Evolutionary conservation across 1,139 yeast genomes (phyloP).

Genomic region (Suhomyces wounanorum): DNA sequence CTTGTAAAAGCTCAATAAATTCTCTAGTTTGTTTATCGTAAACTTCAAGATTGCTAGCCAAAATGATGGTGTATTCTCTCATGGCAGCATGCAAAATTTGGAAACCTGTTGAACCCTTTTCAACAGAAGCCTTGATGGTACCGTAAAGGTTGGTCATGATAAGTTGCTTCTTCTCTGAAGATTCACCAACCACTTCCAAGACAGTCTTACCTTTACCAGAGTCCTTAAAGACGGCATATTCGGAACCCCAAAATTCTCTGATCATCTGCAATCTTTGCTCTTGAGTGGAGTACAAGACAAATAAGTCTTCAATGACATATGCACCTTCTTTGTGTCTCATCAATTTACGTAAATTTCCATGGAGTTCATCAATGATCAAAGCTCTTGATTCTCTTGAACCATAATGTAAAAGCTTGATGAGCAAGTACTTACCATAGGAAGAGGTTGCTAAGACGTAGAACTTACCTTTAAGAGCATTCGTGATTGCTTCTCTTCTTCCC

Average conservation of each 20-base stretch:
- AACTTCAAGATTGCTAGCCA: slow-evolving; percentile 48
- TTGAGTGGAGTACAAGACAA: slow-evolving; percentile 77
- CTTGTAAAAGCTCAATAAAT: slow-evolving; percentile 78
- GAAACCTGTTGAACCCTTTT: slow-evolving; percentile 95
- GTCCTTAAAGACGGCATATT: slow-evolving; percentile 87
- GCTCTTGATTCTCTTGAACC: slow-evolving; percentile 83
- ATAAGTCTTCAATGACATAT: slow-evolving; percentile 95
- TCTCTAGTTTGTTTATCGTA: slow-evolving; percentile 70
- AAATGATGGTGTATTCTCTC: slow-evolving; percentile 80
- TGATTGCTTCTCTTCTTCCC: slow-evolving; percentile 75
- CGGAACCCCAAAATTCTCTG: slow-evolving; percentile 97
- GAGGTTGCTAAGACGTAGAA: slow-evolving; percentile 85
- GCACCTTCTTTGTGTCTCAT: slow-evolving; percentile 99
- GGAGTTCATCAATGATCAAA: slow-evolving; percentile 76
- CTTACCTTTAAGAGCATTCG: slow-evolving; percentile 69
- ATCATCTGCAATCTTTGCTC: slow-evolving; percentile 89
- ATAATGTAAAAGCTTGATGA: slow-evolving; percentile 87
- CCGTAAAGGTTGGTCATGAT: slow-evolving; percentile 76
- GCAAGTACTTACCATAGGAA: slow-evolving; percentile 88
- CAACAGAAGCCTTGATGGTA: slow-evolving; percentile 87
- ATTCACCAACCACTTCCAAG: slow-evolving; percentile 64
- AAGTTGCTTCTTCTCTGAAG: slow-evolving; percentile 80
- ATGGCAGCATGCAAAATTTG: slow-evolving; percentile 95
- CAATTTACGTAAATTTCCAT: slow-evolving; percentile 85
- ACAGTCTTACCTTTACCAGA: slow-evolving; percentile 65